Evolutionary conservation across 2,329 filamentous ascomycete genomes (phyloP).

Genomic region (Fusarium torreyae): DNA sequence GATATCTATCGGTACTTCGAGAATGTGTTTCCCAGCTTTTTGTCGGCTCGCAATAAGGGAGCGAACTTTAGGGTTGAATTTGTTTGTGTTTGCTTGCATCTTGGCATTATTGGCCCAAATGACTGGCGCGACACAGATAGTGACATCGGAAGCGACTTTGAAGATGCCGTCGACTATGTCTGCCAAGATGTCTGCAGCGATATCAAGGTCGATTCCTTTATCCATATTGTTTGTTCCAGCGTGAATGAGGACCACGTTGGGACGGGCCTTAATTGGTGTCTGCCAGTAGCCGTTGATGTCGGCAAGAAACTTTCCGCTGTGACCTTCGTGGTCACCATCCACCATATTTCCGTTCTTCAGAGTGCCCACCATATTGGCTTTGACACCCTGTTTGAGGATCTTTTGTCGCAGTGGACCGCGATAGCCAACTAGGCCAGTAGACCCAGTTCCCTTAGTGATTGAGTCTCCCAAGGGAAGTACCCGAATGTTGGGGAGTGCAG

Average conservation of each 20-base stretch:
- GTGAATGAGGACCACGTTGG: constrained; percentile 36
- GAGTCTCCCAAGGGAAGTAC: constrained; percentile 36
- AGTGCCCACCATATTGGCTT: constrained; percentile 32
- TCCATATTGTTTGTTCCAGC: constrained; percentile 43
- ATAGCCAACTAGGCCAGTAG: constrained; percentile 26
- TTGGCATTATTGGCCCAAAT: constrained; percentile 35
- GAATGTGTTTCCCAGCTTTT: constrained; percentile 18
- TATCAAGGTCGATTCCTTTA: constrained; percentile 13
- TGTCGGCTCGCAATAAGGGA: constrained; percentile 14
- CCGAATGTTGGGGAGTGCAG: constrained; percentile 26
- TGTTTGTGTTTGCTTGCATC: constrained; percentile 37
- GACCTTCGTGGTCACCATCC: constrained; percentile 32
- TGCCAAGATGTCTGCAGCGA: constrained; percentile 7
- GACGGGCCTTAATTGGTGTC: constrained; percentile 27
- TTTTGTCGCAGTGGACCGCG: constrained; percentile 19
- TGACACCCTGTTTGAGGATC: constrained; percentile 13
- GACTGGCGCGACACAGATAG: constrained; percentile 28
- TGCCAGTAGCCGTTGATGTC: constrained; percentile 36
- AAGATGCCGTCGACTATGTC: constrained; percentile 32
- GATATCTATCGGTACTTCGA: constrained; percentile 32
- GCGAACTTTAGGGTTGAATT: constrained; percentile 25
- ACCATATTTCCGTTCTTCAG: constrained; percentile 29
- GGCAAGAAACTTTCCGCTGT: constrained; percentile 29
- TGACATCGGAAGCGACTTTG: constrained; percentile 30
- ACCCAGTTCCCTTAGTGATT: constrained; percentile 39